Evolutionary conservation across 2,329 filamentous ascomycete species (phyloP), one percentile per base, ranked within the genome.

Genomic region (Aurifilum marmelostoma): DNA sequence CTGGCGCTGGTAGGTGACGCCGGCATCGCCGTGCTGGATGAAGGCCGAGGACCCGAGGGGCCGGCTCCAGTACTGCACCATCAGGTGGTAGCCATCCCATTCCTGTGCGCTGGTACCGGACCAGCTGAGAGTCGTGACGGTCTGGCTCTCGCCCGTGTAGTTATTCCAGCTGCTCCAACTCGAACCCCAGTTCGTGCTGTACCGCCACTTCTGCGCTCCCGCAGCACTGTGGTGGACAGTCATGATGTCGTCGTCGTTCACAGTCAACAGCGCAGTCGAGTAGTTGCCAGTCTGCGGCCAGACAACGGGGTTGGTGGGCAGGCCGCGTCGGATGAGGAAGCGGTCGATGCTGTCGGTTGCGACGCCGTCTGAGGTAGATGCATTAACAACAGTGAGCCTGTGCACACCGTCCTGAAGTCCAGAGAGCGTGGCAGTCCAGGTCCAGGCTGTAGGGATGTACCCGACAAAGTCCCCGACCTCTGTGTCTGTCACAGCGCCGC

Each of bases 141-240:
- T 83, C 3, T 80, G 79, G 69, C 86, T 85, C 1, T 83, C 84
- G 32, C 85, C 84, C 27, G 74, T 75, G 74, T 90, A 90, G 18
- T 81, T 77, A 24, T 80, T 74, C 88, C 88, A 90, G 6, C 85
- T 77, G 50, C 84, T 88, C 80, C 85, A 91, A 0, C 82, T 81
- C 8, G 82, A 85, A 14, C 84, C 87, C 82, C 86, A 90, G 68
- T 88, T 88, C 37, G 85, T 83, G 12, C 85, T 87, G 74, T 88
- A 90, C n/a, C 88, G 85, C 78, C 84, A 90, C 73, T 83, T 83
- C 74, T 87, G 83, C 21, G 88, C 88, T 27, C 88, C 88, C 29
- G 87, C 79, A 14, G 88, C 88, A 65, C 83, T 83, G 72, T 90
- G 88, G 24, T 81, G 78, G 59, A 90, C 78, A 63, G 83, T 18